Evolutionary conservation across 2,329 filamentous ascomycete species (phyloP).

Genomic region (Fusarium sublunatum): DNA sequence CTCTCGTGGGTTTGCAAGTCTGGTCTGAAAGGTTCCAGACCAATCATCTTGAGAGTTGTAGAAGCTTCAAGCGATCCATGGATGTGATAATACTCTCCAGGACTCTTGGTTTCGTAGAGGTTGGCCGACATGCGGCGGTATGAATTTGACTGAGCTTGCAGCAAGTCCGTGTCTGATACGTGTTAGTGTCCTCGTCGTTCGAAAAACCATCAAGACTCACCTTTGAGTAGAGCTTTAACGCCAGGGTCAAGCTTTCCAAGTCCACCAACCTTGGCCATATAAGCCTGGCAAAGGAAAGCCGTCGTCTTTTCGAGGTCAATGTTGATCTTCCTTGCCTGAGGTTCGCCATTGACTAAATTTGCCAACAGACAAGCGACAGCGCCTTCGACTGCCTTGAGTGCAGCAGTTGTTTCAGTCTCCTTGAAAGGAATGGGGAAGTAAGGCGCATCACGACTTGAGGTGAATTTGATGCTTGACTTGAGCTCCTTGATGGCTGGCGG

Average conservation of each 20-base stretch:
- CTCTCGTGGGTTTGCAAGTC: constrained; percentile 70
- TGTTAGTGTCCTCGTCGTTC: not conserved
- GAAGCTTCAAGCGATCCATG: constrained; percentile 80
- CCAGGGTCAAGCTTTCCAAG: constrained; percentile 53
- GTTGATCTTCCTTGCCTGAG: constrained; percentile 37
- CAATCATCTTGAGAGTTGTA: constrained; percentile 76
- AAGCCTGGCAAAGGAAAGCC: constrained; percentile 55
- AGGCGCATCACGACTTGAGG: constrained; percentile 50
- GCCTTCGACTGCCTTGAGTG: constrained; percentile 58
- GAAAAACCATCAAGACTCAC: constrained; percentile 16
- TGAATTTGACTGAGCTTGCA: constrained; percentile 75
- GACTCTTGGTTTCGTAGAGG: constrained; percentile 74
- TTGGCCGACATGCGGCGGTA: constrained; percentile 80
- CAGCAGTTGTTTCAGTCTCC: constrained; percentile 58
- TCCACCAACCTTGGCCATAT: constrained; percentile 53
- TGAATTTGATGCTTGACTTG: constrained; percentile 48
- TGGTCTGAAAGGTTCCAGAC: constrained; percentile 69
- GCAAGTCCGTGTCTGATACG: constrained; percentile 73
- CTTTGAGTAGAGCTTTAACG: constrained; percentile 50
- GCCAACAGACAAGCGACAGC: constrained; percentile 50
- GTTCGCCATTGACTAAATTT: constrained; percentile 36
- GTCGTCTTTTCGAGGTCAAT: constrained; percentile 56
- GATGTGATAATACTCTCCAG: constrained; percentile 78
- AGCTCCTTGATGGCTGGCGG: constrained; percentile 45
- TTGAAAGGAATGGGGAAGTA: constrained; percentile 62